Evolutionary conservation across 768 basidiomycete genomes (phyloP), one percentile per base, ranked within the genome.

Genomic region (Xanthoconium purpureum): DNA sequence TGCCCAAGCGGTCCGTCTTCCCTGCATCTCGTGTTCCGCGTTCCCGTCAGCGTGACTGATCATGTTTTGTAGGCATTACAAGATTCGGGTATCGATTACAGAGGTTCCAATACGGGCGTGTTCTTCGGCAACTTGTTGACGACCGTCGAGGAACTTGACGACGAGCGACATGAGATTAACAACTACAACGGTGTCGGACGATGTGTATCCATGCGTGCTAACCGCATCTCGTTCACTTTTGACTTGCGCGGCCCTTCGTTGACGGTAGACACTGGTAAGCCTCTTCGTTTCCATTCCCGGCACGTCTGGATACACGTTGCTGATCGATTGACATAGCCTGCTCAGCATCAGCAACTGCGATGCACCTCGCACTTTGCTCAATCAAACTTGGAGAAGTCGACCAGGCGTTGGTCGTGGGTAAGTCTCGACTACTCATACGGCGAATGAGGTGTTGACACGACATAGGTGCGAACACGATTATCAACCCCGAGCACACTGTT

Each of bases 31-130:
- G 5, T 36, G 0, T n/a, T 15, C 13, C 13, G 0, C 8, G 36
- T 12, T 56, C 12, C 10, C 6, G 15, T 30, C 24, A 24, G 24
- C 12, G 0, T 8, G 3, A 17, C 3, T 17, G 5, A 43, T 47
- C 28, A 58, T 36, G 11, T 37, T 6, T 51, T 20, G 4, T 14
- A 62, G 29, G 75, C 75, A 3, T 67, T 81, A 17, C 70, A 76
- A 45, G 80, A 81, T 59, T 78, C 80, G 2, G 80, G 78, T 8
- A 74, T 80, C 39, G 72, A 80, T 57, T 79, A 74, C 55, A 69
- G 79, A 48, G 71, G 71, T 18, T 68, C 69, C 28, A 74, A 74
- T 13, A 74, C 80, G 29, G 78, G 78, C 1, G 74, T 73, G 50
- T 81, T 71, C 58, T 74, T 71, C 11, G 71, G 78, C 3, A 69